Base-by-base conservation (phyloP, 2,329 filamentous ascomycete genomes). In the Aspergillus versicolor region DNA sequence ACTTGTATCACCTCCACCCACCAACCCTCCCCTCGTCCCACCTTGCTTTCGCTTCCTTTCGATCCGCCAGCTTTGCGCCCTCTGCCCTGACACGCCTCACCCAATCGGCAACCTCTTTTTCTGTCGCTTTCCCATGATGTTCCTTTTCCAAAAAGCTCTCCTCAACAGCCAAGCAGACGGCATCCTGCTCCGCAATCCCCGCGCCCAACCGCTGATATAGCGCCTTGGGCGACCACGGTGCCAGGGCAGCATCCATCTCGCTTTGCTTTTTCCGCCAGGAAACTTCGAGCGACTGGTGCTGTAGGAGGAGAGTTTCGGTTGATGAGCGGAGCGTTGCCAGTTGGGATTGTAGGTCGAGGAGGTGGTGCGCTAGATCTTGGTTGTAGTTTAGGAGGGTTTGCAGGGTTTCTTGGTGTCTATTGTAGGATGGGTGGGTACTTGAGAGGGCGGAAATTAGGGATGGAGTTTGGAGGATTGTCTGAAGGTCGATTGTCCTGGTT, bases 1-100 rank as follows among this genome's bases (percentile, higher is more conserved):
- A 22, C 15, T 7, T 17, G 15, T 21, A 37, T 85, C 79, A 93
- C 68, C 93, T 84, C 94, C 94, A 97, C 1, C 94, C 94, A 11
- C 93, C 93, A 34, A 97, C 93, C 64, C 93, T 82, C 22, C 93
- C 92, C 75, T 97, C 93, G 72, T 97, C 94, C 94, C 94, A 97
- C 66, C 94, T 83, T 67, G 92, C 89, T 74, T 92, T 96, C 63
- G 91, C 84, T 78, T 97, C 94, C 69, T 88, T 86, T 57, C 94
- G 82, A 53, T 92, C 79, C 69, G 94, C 95, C 60, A 88, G 88
- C 56, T 89, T 78, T 65, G 89, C 89, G 70, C 88, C 90, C 9
- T 89, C 90, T 65, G 93, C 92, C 64, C 91, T 82, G 62, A 96
- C 89, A 66, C 89, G 79, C 67, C 88, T 83, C 19, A 96, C 85